These are phyloP conservation scores for Calonectria ilicicola DNA, from an alignment of 2,329 filamentous ascomycete species.

Conservation along the genomic window DNA sequence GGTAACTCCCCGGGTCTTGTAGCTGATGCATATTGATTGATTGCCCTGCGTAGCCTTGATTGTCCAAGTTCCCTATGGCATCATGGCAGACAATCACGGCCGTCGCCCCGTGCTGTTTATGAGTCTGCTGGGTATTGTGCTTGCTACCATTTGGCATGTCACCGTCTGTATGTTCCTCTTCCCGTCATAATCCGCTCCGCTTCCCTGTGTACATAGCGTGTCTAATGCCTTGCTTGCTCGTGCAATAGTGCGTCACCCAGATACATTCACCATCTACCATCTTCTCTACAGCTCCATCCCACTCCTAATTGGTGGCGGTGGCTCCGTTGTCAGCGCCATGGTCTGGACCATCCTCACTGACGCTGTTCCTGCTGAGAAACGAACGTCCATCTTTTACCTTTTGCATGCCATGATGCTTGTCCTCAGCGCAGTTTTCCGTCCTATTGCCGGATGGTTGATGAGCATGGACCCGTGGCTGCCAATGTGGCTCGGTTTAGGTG, in stretches of 20 bases:
- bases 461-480: constrained; percentile 54
- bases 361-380: constrained; percentile 50
- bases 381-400: constrained; percentile 56
- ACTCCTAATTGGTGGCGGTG: constrained; percentile 56
- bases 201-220: neutral
- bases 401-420: constrained; percentile 51
- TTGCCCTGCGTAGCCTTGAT: constrained; percentile 48
- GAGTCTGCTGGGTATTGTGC: constrained; percentile 44
- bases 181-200: neutral
- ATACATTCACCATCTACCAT: constrained; percentile 54
- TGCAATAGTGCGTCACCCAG: constrained; percentile 49
- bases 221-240: neutral
- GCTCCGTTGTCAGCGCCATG: constrained; percentile 54
- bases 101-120: constrained; percentile 55
- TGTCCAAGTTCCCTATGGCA: constrained; percentile 57
- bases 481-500: constrained; percentile 48
- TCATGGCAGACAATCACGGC: constrained; percentile 60
- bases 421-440: constrained; percentile 53
- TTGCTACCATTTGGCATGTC: constrained; percentile 45
- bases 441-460: constrained; percentile 55
- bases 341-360: constrained; percentile 59
- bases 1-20: constrained; percentile 24
- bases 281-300: constrained; percentile 48
- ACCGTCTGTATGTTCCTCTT: constrained; percentile 45
- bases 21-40: neutral